These are phyloP conservation scores for Ogataea hybrid DNA, from an alignment of 1,139 yeast genomes.

Conservation along the genomic window DNA sequence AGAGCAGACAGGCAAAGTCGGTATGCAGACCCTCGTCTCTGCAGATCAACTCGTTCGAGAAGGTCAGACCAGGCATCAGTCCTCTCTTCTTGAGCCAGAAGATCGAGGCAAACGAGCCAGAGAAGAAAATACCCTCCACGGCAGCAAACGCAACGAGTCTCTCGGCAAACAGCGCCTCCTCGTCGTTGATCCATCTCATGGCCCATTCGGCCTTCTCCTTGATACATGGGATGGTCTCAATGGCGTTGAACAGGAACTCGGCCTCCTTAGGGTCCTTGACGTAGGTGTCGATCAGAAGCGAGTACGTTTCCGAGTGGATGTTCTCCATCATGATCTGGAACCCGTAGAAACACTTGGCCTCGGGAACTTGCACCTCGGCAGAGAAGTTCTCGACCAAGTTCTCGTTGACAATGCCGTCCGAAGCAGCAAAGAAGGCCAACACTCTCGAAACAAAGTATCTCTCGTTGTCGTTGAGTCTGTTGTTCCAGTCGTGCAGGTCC, in stretches of 20 bases:
- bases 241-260: conserved; percentile 85
- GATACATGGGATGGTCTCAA: conserved; percentile 91
- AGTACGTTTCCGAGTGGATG: conserved; percentile 96
- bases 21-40: too few species aligned
- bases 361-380: conserved; percentile 96
- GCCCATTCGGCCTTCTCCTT: conserved; percentile 99
- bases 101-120: too few species aligned
- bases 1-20: too few species aligned
- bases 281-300: conserved; percentile 89
- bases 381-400: conserved; percentile 95
- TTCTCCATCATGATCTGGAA: conserved; percentile 99
- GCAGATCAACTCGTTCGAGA: too few species aligned
- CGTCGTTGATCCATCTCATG: conserved; percentile 88
- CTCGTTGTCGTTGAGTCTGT: too few species aligned
- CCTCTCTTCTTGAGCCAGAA: too few species aligned
- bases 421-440: conserved; percentile 96
- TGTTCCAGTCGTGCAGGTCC: conserved; percentile 89
- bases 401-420: conserved; percentile 97
- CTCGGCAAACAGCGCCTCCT: conserved; percentile 86
- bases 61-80: too few species aligned
- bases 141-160: too few species aligned
- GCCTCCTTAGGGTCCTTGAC: conserved; percentile 94
- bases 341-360: conserved; percentile 98
- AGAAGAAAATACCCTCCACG: too few species aligned
- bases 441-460: conserved; percentile 87